phyloP scores from a whole-genome alignment of 495 filamentous ascomycete species.

The Penicillium silybi region DNA sequence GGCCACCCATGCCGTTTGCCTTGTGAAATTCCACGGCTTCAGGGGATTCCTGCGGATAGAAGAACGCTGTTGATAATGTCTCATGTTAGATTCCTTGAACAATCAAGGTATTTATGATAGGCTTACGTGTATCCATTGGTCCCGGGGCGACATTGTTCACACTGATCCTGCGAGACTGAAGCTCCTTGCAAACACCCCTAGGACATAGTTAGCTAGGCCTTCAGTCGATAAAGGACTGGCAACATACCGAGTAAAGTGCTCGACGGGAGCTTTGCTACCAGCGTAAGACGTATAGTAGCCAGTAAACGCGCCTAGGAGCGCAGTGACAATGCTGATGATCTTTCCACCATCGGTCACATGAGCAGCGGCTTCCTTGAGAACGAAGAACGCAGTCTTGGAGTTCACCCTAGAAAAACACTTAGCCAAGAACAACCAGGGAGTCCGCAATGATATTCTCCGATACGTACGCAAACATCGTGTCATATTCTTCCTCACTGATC shows the following conservation, averaged over 20 bases:
- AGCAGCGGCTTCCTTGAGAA: slow-evolving; percentile 31
- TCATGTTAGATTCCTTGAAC: neutral
- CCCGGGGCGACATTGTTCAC: slow-evolving; percentile 35
- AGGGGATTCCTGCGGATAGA: slow-evolving; percentile 1
- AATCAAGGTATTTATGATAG: neutral
- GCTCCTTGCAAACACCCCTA: slow-evolving; percentile 31
- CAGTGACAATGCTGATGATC: slow-evolving; percentile 35
- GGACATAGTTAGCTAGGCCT: neutral
- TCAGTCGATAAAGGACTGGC: neutral
- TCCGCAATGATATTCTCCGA: neutral
- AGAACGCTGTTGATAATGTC: no score
- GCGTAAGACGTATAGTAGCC: slow-evolving; percentile 38
- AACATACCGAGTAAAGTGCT: slow-evolving; percentile 34
- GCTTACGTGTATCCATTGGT: slow-evolving; percentile 23
- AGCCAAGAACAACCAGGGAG: neutral
- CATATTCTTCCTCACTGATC: slow-evolving; percentile 47
- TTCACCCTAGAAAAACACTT: slow-evolving; percentile 17
- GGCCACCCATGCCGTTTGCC: slow-evolving; percentile 30
- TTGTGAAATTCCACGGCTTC: slow-evolving; percentile 24
- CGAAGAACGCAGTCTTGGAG: slow-evolving; percentile 34
- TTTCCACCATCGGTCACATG: slow-evolving; percentile 31
- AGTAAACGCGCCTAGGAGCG: slow-evolving; percentile 33
- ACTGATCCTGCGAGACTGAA: slow-evolving; percentile 26
- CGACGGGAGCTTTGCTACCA: slow-evolving; percentile 35
- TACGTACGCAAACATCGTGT: slow-evolving; percentile 38